Base-by-base conservation (phyloP, 2,329 filamentous ascomycete species). In the Penicillium sp. region DNA sequence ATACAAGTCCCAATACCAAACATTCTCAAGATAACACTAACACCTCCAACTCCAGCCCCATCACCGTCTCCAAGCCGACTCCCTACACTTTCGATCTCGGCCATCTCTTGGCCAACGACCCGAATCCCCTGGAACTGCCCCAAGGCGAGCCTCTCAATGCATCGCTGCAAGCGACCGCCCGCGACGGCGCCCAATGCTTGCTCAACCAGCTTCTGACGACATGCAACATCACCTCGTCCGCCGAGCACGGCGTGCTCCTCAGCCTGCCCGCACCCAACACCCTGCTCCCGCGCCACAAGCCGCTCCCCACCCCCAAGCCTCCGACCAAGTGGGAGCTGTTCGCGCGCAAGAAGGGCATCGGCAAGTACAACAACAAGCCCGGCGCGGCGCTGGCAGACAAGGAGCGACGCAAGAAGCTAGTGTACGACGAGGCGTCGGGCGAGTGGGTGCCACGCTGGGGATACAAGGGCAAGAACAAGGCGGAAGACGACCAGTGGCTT, bases 361-460 rank as follows among this genome's bases (percentile, higher is more conserved):
- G 70, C 71, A 87, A 86, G 73, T 81, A 83, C 69, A 94, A 90
- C 79, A 85, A 80, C 53, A 80, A 61, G 41, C 58, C 66, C 13
- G 69, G 68, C n/a, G 63, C 57, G 5, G 58, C 61, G 7, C 55
- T 85, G 53, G 88, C 93, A 63, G 77, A 83, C 67, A 78, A 81
- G 48, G 75, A 69, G 77, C 77, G 80, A 27, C 60, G 65, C 48
- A 72, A 71, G 65, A 85, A 95, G 71, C 71, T 90, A 57, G 81
- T 84, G 41, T 97, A 84, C 66, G 88, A 97, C 67, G 87, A 94
- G 68, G 81, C 77, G 43, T 86, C 74, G 20, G 86, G 87, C 51
- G 86, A 93, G 64, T 97, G 89, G 88, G 86, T 88, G 62, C 84
- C 87, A 48, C 90, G 89, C 69, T 98, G 91, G 88, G 93, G 93